Base-by-base conservation (phyloP, 2,329 filamentous ascomycete genomes). In the Trichothecium roseum region DNA sequence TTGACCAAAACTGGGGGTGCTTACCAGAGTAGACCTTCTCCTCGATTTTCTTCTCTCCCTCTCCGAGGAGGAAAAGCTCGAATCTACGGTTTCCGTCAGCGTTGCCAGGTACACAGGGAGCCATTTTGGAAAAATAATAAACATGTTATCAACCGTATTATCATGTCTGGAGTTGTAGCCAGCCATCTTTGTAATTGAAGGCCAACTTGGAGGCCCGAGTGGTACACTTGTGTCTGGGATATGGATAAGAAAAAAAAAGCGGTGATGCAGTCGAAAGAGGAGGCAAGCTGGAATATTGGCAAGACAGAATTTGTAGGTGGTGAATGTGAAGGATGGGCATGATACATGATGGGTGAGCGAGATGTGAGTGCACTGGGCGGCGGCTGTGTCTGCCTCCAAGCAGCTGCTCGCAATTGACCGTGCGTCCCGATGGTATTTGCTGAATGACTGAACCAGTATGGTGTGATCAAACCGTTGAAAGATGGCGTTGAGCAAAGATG, bases 11-110 rank as follows among this genome's bases (percentile, higher is more conserved):
- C 14, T 16, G 18, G 15, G 8, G 5, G 3, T 4, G n/a, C 81
- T 60, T 69, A 94, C 89, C 85, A 38, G 88, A 91, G 56, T 94
- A 91, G 6, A 85, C 72, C 53, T 84, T 81, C 62, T 87, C 81
- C 40, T 87, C 82, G 39, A 94, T 85, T 64, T 95, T 96, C 69
- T 89, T 91, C 72, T 98, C 86, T 42, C 81, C 87, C 33, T 87
- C 82, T 28, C 62, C 74, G 40, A 96, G 81, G 44, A 95, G 65
- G 65, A 95, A 96, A 33, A 93, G 76, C 69, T 96, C 91, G 66
- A 93, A 94, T 54, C 91, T 96, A 18, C 27, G 6, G 3, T 18
- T 40, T 47, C 52, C 37, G 49, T 43, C 37, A 35, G 34, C 22
- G 10, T 22, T 30, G 13, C 18, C 2, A n/a, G n/a, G n/a, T n/a